A percentile compares a stretch with the other conserved stretches of the same genome.
These are phyloP conservation scores for Hygrocybe coccinea DNA, from an alignment of 768 basidiomycete species.

Conservation along the genomic window DNA sequence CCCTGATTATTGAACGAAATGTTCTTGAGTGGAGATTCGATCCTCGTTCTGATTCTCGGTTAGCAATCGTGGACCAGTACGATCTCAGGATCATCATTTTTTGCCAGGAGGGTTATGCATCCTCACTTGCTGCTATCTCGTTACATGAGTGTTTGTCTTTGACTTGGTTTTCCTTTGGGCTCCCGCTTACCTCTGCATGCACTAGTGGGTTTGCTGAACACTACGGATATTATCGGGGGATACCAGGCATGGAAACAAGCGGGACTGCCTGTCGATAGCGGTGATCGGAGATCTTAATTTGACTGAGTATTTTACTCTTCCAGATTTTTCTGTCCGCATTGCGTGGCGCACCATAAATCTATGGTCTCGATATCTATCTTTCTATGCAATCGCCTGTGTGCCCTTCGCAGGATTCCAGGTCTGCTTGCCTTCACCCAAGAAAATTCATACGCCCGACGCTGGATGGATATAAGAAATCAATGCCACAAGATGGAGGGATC, in stretches of 20 bases:
- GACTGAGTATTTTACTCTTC: not conserved
- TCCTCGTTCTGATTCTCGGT: slow-evolving; percentile 53
- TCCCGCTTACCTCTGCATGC: slow-evolving; percentile 67
- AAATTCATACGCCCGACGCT: too few relatives aligned
- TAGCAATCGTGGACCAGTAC: slow-evolving; percentile 68
- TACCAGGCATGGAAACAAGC: slow-evolving; percentile 67
- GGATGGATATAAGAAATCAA: too few relatives aligned
- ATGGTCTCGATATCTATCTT: too few relatives aligned
- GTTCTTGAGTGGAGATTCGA: slow-evolving; percentile 79
- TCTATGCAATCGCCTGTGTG: too few relatives aligned
- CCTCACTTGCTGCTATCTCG: slow-evolving; percentile 66
- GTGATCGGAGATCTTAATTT: not conserved
- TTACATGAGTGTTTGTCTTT: slow-evolving; percentile 43
- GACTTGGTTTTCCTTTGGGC: slow-evolving; percentile 25
- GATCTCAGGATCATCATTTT: slow-evolving; percentile 71
- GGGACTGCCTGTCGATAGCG: slow-evolving; percentile 50
- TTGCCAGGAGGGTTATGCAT: slow-evolving; percentile 69
- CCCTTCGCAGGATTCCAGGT: too few relatives aligned
- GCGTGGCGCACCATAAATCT: too few relatives aligned
- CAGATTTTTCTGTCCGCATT: too few relatives aligned
- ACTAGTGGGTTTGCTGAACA: slow-evolving; percentile 63
- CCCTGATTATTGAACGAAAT: slow-evolving; percentile 72
- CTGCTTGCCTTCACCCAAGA: too few relatives aligned
- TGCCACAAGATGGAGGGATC: too few relatives aligned
- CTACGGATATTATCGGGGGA: slow-evolving; percentile 75